These are phyloP conservation scores for Leucogyrophana mollusca DNA, from an alignment of 768 basidiomycete genomes.

Conservation along the genomic window DNA sequence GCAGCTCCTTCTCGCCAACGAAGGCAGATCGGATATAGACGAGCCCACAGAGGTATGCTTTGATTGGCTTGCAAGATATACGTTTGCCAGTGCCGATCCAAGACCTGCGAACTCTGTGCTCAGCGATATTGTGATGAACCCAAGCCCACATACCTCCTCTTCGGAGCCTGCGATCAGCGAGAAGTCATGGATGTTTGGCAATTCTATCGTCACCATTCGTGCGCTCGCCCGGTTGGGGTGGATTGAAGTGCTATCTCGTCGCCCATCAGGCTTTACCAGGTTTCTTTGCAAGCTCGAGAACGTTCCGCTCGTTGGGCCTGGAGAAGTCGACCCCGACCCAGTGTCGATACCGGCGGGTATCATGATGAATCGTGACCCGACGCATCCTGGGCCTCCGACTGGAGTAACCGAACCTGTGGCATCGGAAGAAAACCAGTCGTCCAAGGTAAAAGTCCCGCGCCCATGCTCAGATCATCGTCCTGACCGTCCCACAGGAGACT, in stretches of 20 bases:
- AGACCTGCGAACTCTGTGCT: constrained; percentile 79
- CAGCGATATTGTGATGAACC: constrained; percentile 74
- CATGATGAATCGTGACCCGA: constrained; percentile 60
- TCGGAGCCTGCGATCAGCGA: constrained; percentile 46
- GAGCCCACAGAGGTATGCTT: constrained; percentile 95
- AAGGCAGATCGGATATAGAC: constrained; percentile 70
- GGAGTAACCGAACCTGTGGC: constrained; percentile 3
- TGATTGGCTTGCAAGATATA: constrained; percentile 95
- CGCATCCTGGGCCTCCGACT: constrained; percentile 28
- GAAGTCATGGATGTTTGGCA: constrained; percentile 86
- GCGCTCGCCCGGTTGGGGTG: constrained; percentile 74
- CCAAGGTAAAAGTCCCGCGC: background rate
- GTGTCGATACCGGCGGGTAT: constrained; percentile 70
- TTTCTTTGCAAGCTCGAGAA: constrained; percentile 88
- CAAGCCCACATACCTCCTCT: constrained; percentile 27
- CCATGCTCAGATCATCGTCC: background rate
- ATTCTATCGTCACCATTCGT: constrained; percentile 81
- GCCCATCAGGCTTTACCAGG: constrained; percentile 87
- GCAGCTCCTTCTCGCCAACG: constrained; percentile 84
- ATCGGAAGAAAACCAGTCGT: constrained; percentile 16
- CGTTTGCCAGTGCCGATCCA: constrained; percentile 92
- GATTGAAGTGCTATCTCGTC: constrained; percentile 81
- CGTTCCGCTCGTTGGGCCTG: constrained; percentile 79
- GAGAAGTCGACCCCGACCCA: constrained; percentile 81
- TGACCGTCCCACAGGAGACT: constrained; percentile 1